Evolutionary conservation across 768 basidiomycete genomes (phyloP).

Genomic region (Tylopilus subfusipes): DNA sequence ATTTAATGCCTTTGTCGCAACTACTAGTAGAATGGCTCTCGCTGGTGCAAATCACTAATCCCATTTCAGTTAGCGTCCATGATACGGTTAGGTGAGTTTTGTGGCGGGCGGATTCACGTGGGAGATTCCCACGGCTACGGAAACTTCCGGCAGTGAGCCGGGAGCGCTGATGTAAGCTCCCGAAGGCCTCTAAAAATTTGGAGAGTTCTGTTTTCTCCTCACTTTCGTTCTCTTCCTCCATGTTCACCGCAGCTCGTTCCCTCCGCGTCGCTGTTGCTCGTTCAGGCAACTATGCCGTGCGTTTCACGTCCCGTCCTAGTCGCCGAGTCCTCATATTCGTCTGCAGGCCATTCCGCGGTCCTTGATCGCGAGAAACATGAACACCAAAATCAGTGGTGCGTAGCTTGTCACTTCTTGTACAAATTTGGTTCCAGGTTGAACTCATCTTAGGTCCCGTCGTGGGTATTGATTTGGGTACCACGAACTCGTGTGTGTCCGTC

Average conservation of each 20-base stretch:
- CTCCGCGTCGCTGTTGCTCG: constrained; percentile 56
- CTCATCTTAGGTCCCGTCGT: constrained; percentile 68
- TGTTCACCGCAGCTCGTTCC: constrained; percentile 70
- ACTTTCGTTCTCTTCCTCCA: constrained; percentile 49
- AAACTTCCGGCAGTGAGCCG: constrained; percentile 10
- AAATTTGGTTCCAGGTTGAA: not conserved
- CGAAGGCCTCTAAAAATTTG: constrained; percentile 43
- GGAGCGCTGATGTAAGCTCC: constrained; percentile 27
- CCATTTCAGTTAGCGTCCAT: too few relatives aligned
- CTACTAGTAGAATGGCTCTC: not conserved
- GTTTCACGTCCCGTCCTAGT: constrained; percentile 15
- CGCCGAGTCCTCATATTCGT: constrained; percentile 2
- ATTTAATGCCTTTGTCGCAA: not conserved
- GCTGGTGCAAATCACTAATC: too few relatives aligned
- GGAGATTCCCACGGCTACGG: constrained; percentile 13
- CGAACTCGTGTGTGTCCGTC: constrained; percentile 87
- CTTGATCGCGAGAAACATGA: constrained; percentile 87
- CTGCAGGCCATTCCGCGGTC: constrained; percentile 63
- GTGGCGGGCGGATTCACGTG: not conserved
- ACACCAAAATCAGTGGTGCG: constrained; percentile 87
- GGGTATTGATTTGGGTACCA: constrained; percentile 96
- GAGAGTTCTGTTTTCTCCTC: constrained; percentile 34
- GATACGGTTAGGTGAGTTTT: not conserved
- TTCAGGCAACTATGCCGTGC: constrained; percentile 61
- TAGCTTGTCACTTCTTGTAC: not conserved